Evolutionary conservation across 495 filamentous ascomycete species (phyloP).

Genomic region (Aspergillus campestris): DNA sequence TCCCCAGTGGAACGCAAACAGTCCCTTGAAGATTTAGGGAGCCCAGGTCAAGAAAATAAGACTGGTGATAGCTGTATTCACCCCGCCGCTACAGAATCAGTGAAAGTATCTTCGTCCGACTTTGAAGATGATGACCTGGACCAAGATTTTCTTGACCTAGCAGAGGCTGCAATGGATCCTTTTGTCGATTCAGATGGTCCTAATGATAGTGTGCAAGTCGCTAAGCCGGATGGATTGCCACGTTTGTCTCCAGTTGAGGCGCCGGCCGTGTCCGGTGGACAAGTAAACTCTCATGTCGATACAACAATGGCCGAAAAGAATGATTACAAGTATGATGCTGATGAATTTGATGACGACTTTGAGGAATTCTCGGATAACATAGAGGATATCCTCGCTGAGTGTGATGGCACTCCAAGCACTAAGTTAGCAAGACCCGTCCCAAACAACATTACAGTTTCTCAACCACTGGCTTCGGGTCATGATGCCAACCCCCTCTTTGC

Average conservation of each 20-base stretch:
- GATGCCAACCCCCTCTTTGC: not conserved
- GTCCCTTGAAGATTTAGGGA: not conserved
- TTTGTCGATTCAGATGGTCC: conserved; percentile 15
- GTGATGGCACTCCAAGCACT: conserved; percentile 41
- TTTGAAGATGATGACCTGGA: conserved; percentile 56
- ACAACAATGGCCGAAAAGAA: conserved; percentile 36
- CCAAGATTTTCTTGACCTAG: conserved; percentile 43
- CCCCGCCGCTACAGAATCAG: conserved; percentile 5
- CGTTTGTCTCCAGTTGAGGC: no score
- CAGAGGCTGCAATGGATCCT: conserved; percentile 30
- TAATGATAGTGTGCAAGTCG: not conserved
- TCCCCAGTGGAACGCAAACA: conserved; percentile 39
- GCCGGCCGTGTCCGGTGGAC: no score
- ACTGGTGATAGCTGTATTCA: conserved; percentile 1
- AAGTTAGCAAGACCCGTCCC: conserved; percentile 19
- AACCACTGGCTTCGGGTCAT: conserved; percentile 2
- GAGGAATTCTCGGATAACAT: conserved; percentile 48
- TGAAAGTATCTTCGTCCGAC: conserved; percentile 42
- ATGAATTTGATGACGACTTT: conserved; percentile 60
- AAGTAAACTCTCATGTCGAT: not conserved
- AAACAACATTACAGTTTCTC: not conserved
- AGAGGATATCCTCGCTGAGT: conserved; percentile 32
- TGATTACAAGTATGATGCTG: conserved; percentile 32
- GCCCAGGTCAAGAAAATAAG: conserved; percentile 5
- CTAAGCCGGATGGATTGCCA: no score